Base-by-base conservation (phyloP, 1,139 yeast species). In the Zygoascus meyerae region DNA sequence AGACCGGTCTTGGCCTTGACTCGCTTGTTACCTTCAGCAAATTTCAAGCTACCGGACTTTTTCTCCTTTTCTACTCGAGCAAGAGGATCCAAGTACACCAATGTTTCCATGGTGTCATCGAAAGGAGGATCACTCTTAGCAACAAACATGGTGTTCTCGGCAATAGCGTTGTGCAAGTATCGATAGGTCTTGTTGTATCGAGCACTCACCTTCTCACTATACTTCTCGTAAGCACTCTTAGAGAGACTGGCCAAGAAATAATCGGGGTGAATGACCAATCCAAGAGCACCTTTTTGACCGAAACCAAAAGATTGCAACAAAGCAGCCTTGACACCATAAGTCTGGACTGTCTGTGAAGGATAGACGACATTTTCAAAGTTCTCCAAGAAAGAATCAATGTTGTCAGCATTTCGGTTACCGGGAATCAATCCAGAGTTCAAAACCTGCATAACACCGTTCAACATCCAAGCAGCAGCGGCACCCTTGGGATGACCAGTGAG, bases 401-500 rank as follows among this genome's bases (percentile, higher is more conserved):
- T 92, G 71, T 92, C 99, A 51, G 98, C 98, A 65, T 94, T 94
- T 71, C 97, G 82, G 78, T 92, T 92, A 70, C 99, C 99, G 58
- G 99, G 99, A 61, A 92, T 95, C 62, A 90, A 66, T 71, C 98
- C 98, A 62, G 86, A 69, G 72, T 86, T 84, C 68, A 92, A 76
- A 58, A 90, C 83, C 75, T 92, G 99, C 59, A 92, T 75, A 52
- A 90, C 96, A 72, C 99, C 99, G 70, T 92, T 94, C 78, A 92
- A 75, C 98, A 94, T 92, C 98, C 98, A 92, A 53, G 99, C 97
- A 78, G 97, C 98, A 50, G 99, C 99, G 60, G 98, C 98, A 79
- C 98, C 99, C 84, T 92, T 92, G 64, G 98, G 98, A 75, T 92
- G 99, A 73, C 98, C 99, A 62, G 99, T 92, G 65, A 92, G 79